Percentiles rank a stretch among this genome's conserved stretches.
These are phyloP conservation scores for Aspergillus sparsus DNA, from an alignment of 495 filamentous ascomycete species.

Conservation along the genomic window DNA sequence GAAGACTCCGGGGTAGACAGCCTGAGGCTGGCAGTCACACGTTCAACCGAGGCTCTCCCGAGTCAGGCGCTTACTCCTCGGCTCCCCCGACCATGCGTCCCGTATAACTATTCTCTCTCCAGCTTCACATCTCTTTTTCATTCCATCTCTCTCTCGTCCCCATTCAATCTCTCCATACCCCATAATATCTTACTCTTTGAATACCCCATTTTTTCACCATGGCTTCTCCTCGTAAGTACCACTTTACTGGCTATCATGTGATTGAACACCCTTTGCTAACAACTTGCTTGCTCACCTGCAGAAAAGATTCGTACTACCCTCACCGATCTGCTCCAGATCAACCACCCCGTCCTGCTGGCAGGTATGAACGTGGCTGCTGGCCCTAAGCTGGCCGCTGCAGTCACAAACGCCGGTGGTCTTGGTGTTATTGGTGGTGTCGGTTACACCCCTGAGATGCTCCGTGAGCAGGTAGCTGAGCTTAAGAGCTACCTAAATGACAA, in stretches of 20 bases:
- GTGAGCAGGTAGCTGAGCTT: conserved; percentile 90
- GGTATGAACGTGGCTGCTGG: conserved; percentile 99
- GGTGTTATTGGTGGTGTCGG: conserved; percentile 96
- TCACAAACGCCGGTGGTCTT: conserved; percentile 94
- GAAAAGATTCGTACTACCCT: conserved; percentile 84
- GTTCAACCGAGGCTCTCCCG: conserved; percentile 25
- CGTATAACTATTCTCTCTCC: conserved; percentile 17
- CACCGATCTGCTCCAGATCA: conserved; percentile 95
- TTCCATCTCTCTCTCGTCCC: conserved; percentile 17
- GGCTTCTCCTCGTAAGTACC: conserved; percentile 77
- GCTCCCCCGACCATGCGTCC: conserved; percentile 16
- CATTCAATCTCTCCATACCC: conserved; percentile 18
- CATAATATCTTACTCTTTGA: conserved; percentile 16
- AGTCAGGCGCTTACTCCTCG: conserved; percentile 19
- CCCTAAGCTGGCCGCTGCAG: conserved; percentile 93
- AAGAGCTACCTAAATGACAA: conserved; percentile 89
- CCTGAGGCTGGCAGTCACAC: conserved; percentile 4
- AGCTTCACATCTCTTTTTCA: conserved; percentile 4
- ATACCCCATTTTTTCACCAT: conserved; percentile 48
- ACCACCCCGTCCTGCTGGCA: conserved; percentile 92
- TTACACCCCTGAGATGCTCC: conserved; percentile 96
- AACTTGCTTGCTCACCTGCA: conserved; percentile 30
- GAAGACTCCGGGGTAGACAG: conserved; percentile 3
- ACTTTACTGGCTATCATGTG: conserved; percentile 25
- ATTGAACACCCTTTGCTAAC: conserved; percentile 28